Base-by-base conservation (phyloP, 208 protist genomes). In the Acanthamoeba healyi region DNA sequence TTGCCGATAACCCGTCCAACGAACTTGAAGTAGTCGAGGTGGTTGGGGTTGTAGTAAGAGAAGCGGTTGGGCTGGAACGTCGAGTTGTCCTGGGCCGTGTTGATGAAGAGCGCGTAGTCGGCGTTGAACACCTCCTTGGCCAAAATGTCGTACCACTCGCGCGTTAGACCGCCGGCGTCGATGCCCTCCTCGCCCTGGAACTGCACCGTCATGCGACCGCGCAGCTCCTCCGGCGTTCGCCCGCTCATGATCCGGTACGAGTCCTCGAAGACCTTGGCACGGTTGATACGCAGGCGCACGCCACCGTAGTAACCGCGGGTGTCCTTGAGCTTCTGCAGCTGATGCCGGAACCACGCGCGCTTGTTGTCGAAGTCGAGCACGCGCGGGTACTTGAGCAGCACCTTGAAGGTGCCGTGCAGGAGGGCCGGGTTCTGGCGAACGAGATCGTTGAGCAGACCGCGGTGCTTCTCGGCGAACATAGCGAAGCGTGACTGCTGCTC, bases 1-100 rank as follows among this genome's bases (percentile, higher is more conserved):
- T 97, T 97, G n/a, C 96, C 70, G 38, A 90, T 94, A 15, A 89
- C 92, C 17, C 92, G 40, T 22, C 98, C 98, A 12, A 97, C 97
- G 94, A 99, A 99, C 86, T 97, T 96, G 96, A 99, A 99, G 97
- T 99, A 99, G 29, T 98, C 95, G 40, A 99, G 97, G 94, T 99
- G 99, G 65, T 99, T 97, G 0, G 97, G 97, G 97, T 99, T 99
- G n/a, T 99, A 97, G 91, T 97, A 97, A 26, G 98, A 99, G 81
- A 98, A 97, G 6, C 98, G 98, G 97, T 99, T 99, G 56, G 99
- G 99, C 96, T 99, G 99, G 92, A 94, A 94, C 10, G 92, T 94
- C 29, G 74, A 89, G 92, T 86, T 90, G 92, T 89, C 92, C 79
- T 86, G 92, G 26, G 92, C 92, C 32, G 79, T 94, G 46, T 63